A percentile compares a stretch with the other conserved stretches of the same genome.
phyloP scores from a whole-genome alignment of 441 rosid species.

The Gossypium davidsonii region DNA sequence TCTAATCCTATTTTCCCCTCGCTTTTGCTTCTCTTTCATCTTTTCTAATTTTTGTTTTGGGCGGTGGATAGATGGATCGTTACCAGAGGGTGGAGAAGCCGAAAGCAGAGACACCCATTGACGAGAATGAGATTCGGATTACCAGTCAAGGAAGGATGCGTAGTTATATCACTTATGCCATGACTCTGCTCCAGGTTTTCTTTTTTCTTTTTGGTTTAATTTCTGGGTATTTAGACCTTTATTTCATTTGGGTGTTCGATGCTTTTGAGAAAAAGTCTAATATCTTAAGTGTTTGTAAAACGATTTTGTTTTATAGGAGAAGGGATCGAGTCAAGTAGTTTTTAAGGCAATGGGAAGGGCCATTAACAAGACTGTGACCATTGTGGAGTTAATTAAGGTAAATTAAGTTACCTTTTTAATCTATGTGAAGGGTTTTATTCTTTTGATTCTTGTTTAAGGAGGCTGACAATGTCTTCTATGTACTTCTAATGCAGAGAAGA shows the following conservation, averaged over 20 bases:
- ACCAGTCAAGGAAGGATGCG: conserved; percentile 90
- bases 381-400: conserved; percentile 87
- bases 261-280: not conserved
- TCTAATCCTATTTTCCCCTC: not conserved
- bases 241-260: not conserved
- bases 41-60: not conserved
- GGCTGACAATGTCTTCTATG: conserved; percentile 4
- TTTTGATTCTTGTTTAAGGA: not conserved
- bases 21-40: not conserved
- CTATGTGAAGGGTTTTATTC: not conserved
- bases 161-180: conserved; percentile 87
- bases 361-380: conserved; percentile 84
- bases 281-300: not conserved
- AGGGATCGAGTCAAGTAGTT: conserved; percentile 59
- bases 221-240: not conserved
- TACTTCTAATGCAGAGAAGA: conserved; percentile 55
- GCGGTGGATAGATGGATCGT: conserved; percentile 66
- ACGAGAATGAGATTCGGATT: conserved; percentile 95
- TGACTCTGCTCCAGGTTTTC: conserved; percentile 75
- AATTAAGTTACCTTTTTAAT: conserved; percentile 42
- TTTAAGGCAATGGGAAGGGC: conserved; percentile 99
- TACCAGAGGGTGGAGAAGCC: conserved; percentile 93
- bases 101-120: conserved; percentile 68
- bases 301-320: conserved; percentile 41
- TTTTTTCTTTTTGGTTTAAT: not conserved